These are phyloP conservation scores for Lachnellula arida DNA, from an alignment of 2,329 filamentous ascomycete species.

Conservation along the genomic window DNA sequence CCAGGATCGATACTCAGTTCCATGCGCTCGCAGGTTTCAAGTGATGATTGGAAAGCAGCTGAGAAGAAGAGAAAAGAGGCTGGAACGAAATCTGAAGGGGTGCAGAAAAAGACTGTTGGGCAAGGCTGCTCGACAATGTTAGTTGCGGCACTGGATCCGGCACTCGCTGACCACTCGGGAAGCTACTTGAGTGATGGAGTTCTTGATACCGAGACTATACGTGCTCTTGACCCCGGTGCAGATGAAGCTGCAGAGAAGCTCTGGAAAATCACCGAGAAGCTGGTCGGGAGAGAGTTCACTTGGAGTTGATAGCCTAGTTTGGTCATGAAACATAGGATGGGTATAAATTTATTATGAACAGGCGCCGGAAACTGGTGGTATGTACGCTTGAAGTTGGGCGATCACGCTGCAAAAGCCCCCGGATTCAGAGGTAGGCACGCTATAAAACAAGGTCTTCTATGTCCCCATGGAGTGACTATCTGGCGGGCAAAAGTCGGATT, in stretches of 20 bases:
- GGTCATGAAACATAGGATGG: no score
- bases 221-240: conserved; percentile 2
- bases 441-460: no score
- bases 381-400: no score
- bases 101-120: conserved; percentile 8
- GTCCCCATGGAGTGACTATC: no score
- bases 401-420: no score
- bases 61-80: not conserved
- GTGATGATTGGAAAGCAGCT: no score
- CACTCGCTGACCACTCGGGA: conserved; percentile 19
- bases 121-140: conserved; percentile 30
- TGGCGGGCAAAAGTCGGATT: no score
- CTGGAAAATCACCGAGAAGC: conserved; percentile 42
- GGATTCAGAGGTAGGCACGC: no score
- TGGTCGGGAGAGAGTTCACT: conserved; percentile 39
- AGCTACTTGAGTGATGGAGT: conserved; percentile 11
- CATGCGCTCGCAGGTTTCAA: conserved; percentile 1
- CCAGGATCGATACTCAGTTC: conserved; percentile 22
- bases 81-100: not conserved
- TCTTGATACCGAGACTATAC: not conserved
- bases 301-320: no score
- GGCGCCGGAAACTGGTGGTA: no score
- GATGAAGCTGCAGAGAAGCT: conserved; percentile 35
- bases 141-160: conserved; percentile 37
- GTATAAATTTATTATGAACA: no score